Conservation (phyloP, 257 asterid species). For the Penstemon davidsonii region DNA sequence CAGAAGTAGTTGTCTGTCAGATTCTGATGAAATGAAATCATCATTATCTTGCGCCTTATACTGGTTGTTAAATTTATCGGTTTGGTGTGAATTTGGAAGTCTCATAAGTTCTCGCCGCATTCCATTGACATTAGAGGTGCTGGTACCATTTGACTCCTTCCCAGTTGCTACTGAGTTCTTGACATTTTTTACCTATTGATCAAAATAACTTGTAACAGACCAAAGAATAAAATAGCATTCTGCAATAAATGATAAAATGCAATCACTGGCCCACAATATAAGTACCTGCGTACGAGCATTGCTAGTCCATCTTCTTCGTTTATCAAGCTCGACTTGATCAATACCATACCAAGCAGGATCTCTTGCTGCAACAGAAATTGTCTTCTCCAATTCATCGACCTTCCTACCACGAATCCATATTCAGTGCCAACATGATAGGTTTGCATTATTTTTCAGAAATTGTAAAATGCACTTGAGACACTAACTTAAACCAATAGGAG, state of each 20-base stretch:
- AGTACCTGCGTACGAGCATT: conserved; percentile 86
- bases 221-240: not conserved
- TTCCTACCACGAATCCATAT: conserved; percentile 54
- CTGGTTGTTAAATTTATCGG: conserved; percentile 47
- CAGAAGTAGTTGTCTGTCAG: conserved; percentile 86
- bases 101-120: conserved; percentile 93
- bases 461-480: not conserved
- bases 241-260: not conserved
- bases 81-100: conserved; percentile 63
- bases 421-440: conserved; percentile 41
- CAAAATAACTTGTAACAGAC: conserved; percentile 12
- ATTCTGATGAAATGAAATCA: conserved; percentile 85
- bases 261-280: not conserved
- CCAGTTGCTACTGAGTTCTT: conserved; percentile 65
- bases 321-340: conserved; percentile 77
- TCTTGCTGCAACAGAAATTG: conserved; percentile 83
- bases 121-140: conserved; percentile 68
- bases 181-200: conserved; percentile 69
- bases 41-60: conserved; percentile 57
- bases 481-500: not conserved
- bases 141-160: conserved; percentile 58
- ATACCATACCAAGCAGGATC: conserved; percentile 82
- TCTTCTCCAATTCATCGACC: conserved; percentile 97
- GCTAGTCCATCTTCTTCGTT: conserved; percentile 89
- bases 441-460: conserved; percentile 7